Evolutionary conservation across 2,329 filamentous ascomycete genomes (phyloP).

Genomic region (Xylariaceae sp.): DNA sequence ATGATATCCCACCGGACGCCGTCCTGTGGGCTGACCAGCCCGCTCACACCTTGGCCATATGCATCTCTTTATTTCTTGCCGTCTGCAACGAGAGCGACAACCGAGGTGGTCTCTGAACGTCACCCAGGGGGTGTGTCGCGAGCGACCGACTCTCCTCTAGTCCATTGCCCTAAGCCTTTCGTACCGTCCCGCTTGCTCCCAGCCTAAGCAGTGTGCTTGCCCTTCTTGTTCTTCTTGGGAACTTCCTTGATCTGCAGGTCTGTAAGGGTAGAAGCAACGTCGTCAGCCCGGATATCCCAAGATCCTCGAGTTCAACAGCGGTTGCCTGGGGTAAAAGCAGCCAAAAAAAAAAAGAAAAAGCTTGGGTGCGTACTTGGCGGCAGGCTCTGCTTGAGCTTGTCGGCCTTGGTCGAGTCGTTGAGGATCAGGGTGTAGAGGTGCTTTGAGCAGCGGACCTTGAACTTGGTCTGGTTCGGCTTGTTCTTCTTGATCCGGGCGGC

Average conservation of each 20-base stretch:
- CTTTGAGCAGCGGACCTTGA: conserved; percentile 98
- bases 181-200: conserved; percentile 10
- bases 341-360: too few species aligned
- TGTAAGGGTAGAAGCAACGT: conserved; percentile 16
- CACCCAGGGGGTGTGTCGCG: too few species aligned
- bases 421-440: conserved; percentile 97
- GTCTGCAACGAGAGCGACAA: too few species aligned
- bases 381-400: conserved; percentile 99
- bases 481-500: conserved; percentile 95
- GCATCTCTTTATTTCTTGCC: conserved; percentile 13
- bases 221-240: conserved; percentile 46
- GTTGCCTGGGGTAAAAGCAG: too few species aligned
- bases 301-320: too few species aligned
- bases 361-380: conserved; percentile 97
- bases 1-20: conserved; percentile 52
- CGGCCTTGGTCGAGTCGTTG: conserved; percentile 98
- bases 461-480: conserved; percentile 91
- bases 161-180: too few species aligned
- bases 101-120: too few species aligned
- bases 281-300: conserved; percentile 15
- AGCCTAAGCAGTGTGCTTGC: conserved; percentile 31
- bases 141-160: too few species aligned
- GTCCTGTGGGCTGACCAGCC: conserved; percentile 32
- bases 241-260: conserved; percentile 47
- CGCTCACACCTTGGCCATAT: conserved; percentile 18